These are phyloP conservation scores for Fusarium xylarioides DNA, from an alignment of 2,329 filamentous ascomycete species.

Conservation along the genomic window DNA sequence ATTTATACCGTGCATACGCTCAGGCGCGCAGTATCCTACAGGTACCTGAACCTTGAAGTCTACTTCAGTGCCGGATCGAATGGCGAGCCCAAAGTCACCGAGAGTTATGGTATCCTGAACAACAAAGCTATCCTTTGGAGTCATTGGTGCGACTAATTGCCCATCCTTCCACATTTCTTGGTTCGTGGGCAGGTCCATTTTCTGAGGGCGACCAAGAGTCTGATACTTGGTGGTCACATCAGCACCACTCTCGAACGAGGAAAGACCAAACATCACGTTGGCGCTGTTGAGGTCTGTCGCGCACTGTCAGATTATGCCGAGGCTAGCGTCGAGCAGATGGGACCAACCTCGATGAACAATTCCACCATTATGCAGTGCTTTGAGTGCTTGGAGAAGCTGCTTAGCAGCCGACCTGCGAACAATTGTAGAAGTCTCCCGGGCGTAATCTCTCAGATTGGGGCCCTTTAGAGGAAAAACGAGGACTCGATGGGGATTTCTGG, in stretches of 20 bases:
- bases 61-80: background rate
- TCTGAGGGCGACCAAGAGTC: background rate
- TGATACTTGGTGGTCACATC: background rate
- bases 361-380: background rate
- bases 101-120: background rate
- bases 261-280: background rate
- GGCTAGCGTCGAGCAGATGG: rapidly evolving
- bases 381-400: background rate
- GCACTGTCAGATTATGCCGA: rapidly evolving
- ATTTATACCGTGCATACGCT: background rate
- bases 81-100: background rate
- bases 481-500: background rate
- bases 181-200: background rate
- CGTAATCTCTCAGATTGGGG: background rate
- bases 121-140: background rate
- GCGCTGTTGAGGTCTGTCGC: background rate
- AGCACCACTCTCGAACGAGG: background rate
- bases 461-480: background rate
- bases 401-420: background rate
- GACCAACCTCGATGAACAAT: background rate
- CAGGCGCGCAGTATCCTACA: background rate
- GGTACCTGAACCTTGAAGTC: background rate
- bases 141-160: rapidly evolving
- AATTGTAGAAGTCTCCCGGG: background rate
- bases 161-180: background rate